Conservation (phyloP, 2,329 filamentous ascomycete species). For the Sporothrix pallida region DNA sequence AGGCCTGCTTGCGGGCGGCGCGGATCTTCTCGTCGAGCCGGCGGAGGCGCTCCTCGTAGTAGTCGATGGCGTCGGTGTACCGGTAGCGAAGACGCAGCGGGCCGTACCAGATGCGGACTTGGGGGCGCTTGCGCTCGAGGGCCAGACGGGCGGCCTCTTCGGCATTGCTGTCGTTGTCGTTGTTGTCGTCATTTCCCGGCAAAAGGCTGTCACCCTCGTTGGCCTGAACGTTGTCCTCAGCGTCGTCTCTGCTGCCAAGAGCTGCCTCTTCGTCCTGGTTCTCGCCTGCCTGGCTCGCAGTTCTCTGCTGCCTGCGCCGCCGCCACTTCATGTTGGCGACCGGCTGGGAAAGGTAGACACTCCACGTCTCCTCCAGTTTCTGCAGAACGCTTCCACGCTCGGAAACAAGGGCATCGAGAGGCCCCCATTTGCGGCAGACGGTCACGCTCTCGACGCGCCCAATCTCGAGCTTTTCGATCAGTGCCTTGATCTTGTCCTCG, state of each 20-base stretch:
- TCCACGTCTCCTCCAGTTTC: conserved; percentile 83
- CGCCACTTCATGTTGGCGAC: conserved; percentile 42
- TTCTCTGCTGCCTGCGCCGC: conserved; percentile 45
- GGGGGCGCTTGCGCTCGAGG: conserved; percentile 63
- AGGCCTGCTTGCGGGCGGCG: conserved; percentile 74
- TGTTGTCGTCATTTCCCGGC: conserved; percentile 52
- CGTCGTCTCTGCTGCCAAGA: neutral
- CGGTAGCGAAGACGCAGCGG: conserved; percentile 72
- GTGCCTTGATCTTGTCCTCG: conserved; percentile 81
- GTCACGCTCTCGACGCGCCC: conserved; percentile 89
- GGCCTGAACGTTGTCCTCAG: neutral
- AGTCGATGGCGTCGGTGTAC: conserved; percentile 88
- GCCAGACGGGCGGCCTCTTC: neutral
- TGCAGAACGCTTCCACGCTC: conserved; percentile 69
- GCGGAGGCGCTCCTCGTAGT: conserved; percentile 86
- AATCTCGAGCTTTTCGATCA: conserved; percentile 86
- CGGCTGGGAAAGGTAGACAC: conserved; percentile 68
- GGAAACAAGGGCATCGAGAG: conserved; percentile 75
- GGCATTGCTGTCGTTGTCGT: conserved; percentile 48
- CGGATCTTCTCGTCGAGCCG: conserved; percentile 77
- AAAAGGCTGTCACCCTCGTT: conserved; percentile 68
- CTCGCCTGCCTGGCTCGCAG: conserved; percentile 39
- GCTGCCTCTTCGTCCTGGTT: conserved; percentile 19
- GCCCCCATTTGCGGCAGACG: conserved; percentile 84
- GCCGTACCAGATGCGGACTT: conserved; percentile 77